Base-by-base conservation (phyloP, 805 yeast species). In the Candida argentea region DNA sequence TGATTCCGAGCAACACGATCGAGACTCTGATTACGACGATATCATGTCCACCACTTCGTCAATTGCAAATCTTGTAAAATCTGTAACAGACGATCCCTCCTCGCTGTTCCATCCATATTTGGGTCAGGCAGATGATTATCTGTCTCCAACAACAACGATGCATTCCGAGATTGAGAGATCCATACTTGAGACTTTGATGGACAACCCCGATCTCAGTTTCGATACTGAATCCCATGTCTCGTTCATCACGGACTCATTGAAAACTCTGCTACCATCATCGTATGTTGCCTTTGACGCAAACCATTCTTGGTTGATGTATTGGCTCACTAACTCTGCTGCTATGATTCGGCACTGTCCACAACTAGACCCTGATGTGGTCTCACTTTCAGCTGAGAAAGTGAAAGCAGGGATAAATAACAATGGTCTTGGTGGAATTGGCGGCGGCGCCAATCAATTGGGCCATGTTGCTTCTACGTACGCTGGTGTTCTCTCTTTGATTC, bases 401-500 rank as follows among this genome's bases (percentile, higher is more conserved):
- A 35, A 30, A 7, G 20, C 39, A 9, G 43, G 54, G 26, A 35
- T 56, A 5, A 34, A 54, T 2, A 44, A 52, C 24, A 43, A 49
- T 15, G 66, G 67, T 1, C 29, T 28, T 11, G 57, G 57, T 0
- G 96, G 93, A 0, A 71, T 87, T 38, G 85, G 85, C 3, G 97
- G 98, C 10, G 97, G 96, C 0, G 43, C 59, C 4, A 75, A 76
- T 24, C 97, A 89, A 48, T 38, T 76, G 21, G 82, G 93, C 0
- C 98, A 91, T 53, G 60, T 76, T 18, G 96, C 95, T 0, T 65
- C 93, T 0, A 66, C 87, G 0, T 91, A 85, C 51, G 93, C 96
- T 2, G 79, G 79, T 0, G 39, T 86, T 1, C 55, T 76, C 33
- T 60, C 87, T 0, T 51, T 89, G 20, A 70, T 79, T 0, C 46